Percentiles rank a stretch among this genome's conserved stretches.
These are phyloP conservation scores for Phlyctochytrium arcticum DNA, from an alignment of 192 early-diverging fungal genomes.

Conservation along the genomic window DNA sequence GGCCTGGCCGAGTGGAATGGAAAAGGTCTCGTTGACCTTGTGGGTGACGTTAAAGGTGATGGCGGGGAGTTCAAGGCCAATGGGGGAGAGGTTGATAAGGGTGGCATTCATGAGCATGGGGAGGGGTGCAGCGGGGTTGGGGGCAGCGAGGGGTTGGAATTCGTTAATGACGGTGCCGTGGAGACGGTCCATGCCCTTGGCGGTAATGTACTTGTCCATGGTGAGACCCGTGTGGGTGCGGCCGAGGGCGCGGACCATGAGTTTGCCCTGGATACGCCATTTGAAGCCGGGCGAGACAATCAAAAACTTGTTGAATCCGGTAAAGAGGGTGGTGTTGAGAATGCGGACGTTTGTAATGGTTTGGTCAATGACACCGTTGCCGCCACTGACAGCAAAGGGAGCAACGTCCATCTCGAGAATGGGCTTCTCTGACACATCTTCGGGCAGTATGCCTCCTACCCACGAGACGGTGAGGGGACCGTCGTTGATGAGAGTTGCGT, in stretches of 20 bases:
- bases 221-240: slow-evolving; percentile 30
- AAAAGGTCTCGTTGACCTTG: neutral
- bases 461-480: slow-evolving; percentile 24
- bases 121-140: neutral
- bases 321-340: slow-evolving; percentile 1
- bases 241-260: slow-evolving; percentile 25
- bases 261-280: slow-evolving; percentile 22
- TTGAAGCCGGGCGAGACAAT: slow-evolving; percentile 12
- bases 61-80: slow-evolving; percentile 6
- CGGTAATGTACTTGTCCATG: slow-evolving; percentile 28
- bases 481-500: slow-evolving; percentile 25
- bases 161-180: slow-evolving; percentile 13
- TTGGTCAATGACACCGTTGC: slow-evolving; percentile 16
- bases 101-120: slow-evolving; percentile 17
- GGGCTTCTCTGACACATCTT: neutral
- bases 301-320: slow-evolving; percentile 26
- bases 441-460: slow-evolving; percentile 3
- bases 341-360: slow-evolving; percentile 7
- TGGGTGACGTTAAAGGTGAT: slow-evolving; percentile 8
- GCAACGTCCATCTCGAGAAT: slow-evolving; percentile 23
- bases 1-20: neutral
- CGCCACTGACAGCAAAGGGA: slow-evolving; percentile 21
- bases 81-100: slow-evolving; percentile 16
- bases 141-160: slow-evolving; percentile 12
- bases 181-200: slow-evolving; percentile 24